phyloP scores from a whole-genome alignment of 108 stramenopile genomes.

The Nitzschia palea region DNA sequence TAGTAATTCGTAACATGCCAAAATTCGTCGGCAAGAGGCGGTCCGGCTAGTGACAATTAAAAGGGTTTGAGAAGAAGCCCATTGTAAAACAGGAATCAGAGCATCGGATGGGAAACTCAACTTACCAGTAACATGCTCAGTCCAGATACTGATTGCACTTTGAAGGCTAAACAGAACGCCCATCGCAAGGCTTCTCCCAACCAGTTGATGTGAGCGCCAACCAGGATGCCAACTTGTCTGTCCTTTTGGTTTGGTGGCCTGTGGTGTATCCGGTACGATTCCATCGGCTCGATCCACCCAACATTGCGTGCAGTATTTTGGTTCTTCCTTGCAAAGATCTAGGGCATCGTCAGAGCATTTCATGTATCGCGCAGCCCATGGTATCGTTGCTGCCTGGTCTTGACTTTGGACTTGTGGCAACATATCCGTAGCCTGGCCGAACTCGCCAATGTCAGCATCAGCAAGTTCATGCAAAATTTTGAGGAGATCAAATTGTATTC shows the following conservation, averaged over 20 bases:
- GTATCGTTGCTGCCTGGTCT: slow-evolving; percentile 51
- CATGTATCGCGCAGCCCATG: slow-evolving; percentile 68
- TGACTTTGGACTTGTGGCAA: slow-evolving; percentile 50
- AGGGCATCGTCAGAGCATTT: slow-evolving; percentile 49
- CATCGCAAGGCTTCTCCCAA: slow-evolving; percentile 63
- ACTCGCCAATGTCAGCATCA: slow-evolving; percentile 75
- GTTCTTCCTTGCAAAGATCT: slow-evolving; percentile 44
- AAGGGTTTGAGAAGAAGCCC: background rate
- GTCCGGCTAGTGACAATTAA: slow-evolving; percentile 42
- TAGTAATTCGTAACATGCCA: slow-evolving; percentile 75
- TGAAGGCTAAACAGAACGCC: slow-evolving; percentile 56
- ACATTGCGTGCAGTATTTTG: slow-evolving; percentile 59
- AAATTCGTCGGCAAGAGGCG: slow-evolving; percentile 72
- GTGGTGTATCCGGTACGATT: slow-evolving; percentile 34
- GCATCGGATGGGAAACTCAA: too few relatives aligned
- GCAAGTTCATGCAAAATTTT: slow-evolving; percentile 63
- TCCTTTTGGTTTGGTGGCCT: slow-evolving; percentile 16
- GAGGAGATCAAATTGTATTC: slow-evolving; percentile 51
- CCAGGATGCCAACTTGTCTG: slow-evolving; percentile 69
- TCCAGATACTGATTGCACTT: slow-evolving; percentile 65
- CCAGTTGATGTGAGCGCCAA: slow-evolving; percentile 77
- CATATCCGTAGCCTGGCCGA: slow-evolving; percentile 52
- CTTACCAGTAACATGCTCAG: slow-evolving; percentile 60
- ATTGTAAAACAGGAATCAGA: too few relatives aligned
- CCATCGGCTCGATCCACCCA: slow-evolving; percentile 67